These are phyloP conservation scores for Ramaria sp. DNA, from an alignment of 768 basidiomycete genomes.

Conservation along the genomic window DNA sequence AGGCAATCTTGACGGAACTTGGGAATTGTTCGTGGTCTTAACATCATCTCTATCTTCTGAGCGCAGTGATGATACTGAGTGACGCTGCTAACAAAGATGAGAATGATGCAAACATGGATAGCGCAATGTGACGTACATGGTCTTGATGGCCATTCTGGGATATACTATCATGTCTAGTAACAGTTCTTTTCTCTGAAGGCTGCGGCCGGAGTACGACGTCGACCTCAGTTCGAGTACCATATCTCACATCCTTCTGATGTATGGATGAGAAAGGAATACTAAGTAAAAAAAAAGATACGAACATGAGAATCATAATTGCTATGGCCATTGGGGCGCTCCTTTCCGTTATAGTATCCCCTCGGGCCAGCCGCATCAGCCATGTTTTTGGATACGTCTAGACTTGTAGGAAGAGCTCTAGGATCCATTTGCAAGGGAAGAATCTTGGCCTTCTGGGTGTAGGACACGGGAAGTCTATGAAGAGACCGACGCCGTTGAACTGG, in stretches of 20 bases:
- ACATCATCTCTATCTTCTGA: neutral
- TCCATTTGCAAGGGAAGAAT: neutral
- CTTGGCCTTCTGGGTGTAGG: neutral
- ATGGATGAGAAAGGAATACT: neutral
- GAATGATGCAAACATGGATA: neutral
- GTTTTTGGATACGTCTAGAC: neutral
- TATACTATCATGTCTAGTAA: neutral
- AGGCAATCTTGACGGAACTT: neutral
- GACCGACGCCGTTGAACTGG: conserved; percentile 40
- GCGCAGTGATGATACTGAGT: neutral
- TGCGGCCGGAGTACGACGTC: neutral
- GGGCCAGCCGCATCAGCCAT: neutral
- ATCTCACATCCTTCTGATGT: neutral
- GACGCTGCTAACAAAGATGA: neutral
- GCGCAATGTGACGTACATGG: neutral
- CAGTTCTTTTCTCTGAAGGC: neutral
- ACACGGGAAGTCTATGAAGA: conserved; percentile 50
- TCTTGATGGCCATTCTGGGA: neutral
- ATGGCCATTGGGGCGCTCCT: neutral
- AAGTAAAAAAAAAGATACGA: neutral
- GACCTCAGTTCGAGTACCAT: neutral
- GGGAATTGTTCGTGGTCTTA: neutral
- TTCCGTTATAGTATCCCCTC: neutral
- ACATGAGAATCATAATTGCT: neutral
- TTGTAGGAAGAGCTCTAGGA: neutral